These are phyloP conservation scores for Ophiostoma piceae DNA, from an alignment of 2,329 filamentous ascomycete species.

Conservation along the genomic window DNA sequence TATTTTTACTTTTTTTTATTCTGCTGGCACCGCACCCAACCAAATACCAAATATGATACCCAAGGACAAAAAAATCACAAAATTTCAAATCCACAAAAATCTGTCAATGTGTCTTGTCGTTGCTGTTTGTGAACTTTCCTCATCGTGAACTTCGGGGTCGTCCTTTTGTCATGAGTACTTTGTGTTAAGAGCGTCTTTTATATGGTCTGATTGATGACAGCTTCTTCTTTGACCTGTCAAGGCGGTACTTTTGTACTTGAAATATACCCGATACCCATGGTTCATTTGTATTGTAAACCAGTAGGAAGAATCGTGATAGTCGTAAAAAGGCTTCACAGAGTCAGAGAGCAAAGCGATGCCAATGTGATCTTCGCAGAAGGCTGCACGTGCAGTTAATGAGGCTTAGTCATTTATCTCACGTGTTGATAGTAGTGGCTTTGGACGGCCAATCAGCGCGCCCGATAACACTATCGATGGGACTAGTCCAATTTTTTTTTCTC, in stretches of 20 bases:
- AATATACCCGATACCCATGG: background rate
- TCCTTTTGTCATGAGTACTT: background rate
- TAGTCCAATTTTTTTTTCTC: constrained; percentile 17
- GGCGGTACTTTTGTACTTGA: background rate
- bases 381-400: background rate
- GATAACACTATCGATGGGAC: constrained; percentile 12
- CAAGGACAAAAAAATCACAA: constrained; percentile 20
- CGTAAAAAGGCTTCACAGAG: no score
- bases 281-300: background rate
- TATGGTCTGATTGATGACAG: background rate
- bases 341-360: background rate
- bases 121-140: background rate
- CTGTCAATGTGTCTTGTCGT: background rate
- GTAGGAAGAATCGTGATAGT: no score
- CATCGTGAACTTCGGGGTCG: background rate
- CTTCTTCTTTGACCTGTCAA: background rate
- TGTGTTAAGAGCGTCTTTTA: background rate
- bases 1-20: background rate
- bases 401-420: constrained; percentile 5
- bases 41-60: constrained; percentile 17
- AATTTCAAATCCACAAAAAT: constrained; percentile 11
- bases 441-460: background rate
- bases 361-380: background rate
- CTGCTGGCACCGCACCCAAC: constrained; percentile 11
- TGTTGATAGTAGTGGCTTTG: background rate